phyloP scores from a whole-genome alignment of 257 asterid genomes.

The Rubia yunnanensis region DNA sequence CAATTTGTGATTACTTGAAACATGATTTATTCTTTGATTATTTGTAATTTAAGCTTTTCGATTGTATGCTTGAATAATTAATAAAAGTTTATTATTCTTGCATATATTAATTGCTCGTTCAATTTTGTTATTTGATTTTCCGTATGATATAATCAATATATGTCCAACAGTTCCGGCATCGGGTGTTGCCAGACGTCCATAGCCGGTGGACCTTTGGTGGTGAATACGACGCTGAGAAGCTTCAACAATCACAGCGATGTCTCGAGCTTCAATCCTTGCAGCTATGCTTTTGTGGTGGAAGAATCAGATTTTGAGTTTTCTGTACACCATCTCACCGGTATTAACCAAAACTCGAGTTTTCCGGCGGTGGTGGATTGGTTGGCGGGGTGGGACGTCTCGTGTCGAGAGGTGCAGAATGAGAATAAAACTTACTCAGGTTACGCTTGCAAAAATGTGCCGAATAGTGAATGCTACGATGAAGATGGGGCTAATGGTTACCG shows the following conservation, averaged over 20 bases:
- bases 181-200: constrained; percentile 3
- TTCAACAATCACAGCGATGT: neutral
- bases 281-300: neutral
- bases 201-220: neutral
- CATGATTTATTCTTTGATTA: too few relatives aligned
- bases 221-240: neutral
- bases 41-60: too few relatives aligned
- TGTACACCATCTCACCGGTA: neutral
- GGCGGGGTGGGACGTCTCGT: neutral
- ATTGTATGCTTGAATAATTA: too few relatives aligned
- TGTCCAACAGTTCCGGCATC: neutral
- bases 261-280: neutral
- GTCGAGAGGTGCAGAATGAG: neutral
- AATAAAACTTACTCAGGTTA: neutral
- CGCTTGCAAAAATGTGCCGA: neutral
- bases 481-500: constrained; percentile 23
- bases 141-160: too few relatives aligned
- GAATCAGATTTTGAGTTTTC: neutral
- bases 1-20: too few relatives aligned
- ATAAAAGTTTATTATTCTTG: too few relatives aligned
- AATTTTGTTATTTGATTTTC: too few relatives aligned
- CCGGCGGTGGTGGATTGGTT: neutral
- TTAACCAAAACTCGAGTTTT: neutral
- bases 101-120: too few relatives aligned
- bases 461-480: neutral